Percentiles rank a stretch among this genome's conserved stretches.
phyloP scores from a whole-genome alignment of 805 yeast genomes.

The Lipomyces orientalis region DNA sequence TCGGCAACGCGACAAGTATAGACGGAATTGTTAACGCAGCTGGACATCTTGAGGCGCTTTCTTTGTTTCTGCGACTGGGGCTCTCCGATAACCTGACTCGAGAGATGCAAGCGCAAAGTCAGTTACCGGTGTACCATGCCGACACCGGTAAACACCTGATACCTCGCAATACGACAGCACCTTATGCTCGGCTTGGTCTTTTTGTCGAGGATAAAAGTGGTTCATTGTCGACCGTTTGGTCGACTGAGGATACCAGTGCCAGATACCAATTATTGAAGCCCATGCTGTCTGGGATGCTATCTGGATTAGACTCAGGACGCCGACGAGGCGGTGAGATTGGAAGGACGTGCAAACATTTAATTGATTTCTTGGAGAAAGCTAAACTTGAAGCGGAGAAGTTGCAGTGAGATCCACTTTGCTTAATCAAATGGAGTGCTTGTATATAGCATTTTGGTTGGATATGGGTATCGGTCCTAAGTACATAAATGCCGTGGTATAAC shows the following conservation, averaged over 20 bases:
- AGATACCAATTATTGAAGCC: slow-evolving; percentile 60
- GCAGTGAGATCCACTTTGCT: neutral
- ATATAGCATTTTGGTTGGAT: neutral
- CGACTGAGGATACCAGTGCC: slow-evolving; percentile 67
- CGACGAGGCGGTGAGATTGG: slow-evolving; percentile 80
- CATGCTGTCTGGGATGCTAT: slow-evolving; percentile 55
- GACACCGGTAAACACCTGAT: slow-evolving; percentile 59
- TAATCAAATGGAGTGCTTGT: neutral
- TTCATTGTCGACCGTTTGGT: slow-evolving; percentile 46
- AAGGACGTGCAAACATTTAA: slow-evolving; percentile 42
- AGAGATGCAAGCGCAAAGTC: slow-evolving; percentile 32
- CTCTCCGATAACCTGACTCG: slow-evolving; percentile 37
- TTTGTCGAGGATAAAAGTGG: slow-evolving; percentile 51
- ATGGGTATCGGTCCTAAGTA: neutral
- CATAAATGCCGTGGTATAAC: neutral
- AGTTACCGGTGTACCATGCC: slow-evolving; percentile 50
- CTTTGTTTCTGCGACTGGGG: slow-evolving; percentile 54
- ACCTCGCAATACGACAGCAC: slow-evolving; percentile 60
- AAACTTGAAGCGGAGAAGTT: slow-evolving; percentile 2
- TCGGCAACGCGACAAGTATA: slow-evolving; percentile 43
- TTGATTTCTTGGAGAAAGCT: slow-evolving; percentile 24
- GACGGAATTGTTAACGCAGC: slow-evolving; percentile 39
- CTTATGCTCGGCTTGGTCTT: slow-evolving; percentile 67
- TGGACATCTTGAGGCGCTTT: slow-evolving; percentile 49
- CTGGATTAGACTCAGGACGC: slow-evolving; percentile 57